phyloP scores from a whole-genome alignment of 441 rosid species.

The Omphalea diandra region DNA sequence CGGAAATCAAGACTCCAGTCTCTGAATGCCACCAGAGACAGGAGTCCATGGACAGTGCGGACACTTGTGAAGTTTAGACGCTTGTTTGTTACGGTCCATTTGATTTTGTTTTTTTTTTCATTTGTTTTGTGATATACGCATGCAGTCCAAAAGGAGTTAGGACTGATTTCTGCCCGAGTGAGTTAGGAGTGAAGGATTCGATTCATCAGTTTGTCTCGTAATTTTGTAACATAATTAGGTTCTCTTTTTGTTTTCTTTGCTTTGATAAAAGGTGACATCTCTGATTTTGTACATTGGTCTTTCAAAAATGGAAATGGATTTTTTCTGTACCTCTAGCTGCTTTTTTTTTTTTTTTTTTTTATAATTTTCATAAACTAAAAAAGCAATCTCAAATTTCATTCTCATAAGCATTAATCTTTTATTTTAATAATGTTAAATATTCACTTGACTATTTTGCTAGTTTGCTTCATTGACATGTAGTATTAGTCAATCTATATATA shows the following conservation, averaged over 20 bases:
- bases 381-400: too few relatives aligned
- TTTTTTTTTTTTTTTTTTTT: too few relatives aligned
- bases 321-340: not conserved
- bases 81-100: constrained; percentile 15
- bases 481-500: too few relatives aligned
- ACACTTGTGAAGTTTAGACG: constrained; percentile 45
- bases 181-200: constrained; percentile 18
- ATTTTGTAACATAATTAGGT: constrained; percentile 1
- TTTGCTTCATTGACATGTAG: too few relatives aligned
- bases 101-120: constrained; percentile 16
- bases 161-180: constrained; percentile 16
- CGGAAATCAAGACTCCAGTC: constrained; percentile 39
- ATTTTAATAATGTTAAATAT: too few relatives aligned
- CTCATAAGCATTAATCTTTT: too few relatives aligned
- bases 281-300: constrained; percentile 18
- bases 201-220: constrained; percentile 16
- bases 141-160: constrained; percentile 23
- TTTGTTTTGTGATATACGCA: constrained; percentile 22
- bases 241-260: not conserved
- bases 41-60: constrained; percentile 68
- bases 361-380: too few relatives aligned
- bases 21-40: constrained; percentile 58
- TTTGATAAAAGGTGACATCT: not conserved
- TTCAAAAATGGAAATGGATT: constrained; percentile 5
- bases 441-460: too few relatives aligned